phyloP scores from a whole-genome alignment of 345 rosid species.

The Erodium maritimum region DNA sequence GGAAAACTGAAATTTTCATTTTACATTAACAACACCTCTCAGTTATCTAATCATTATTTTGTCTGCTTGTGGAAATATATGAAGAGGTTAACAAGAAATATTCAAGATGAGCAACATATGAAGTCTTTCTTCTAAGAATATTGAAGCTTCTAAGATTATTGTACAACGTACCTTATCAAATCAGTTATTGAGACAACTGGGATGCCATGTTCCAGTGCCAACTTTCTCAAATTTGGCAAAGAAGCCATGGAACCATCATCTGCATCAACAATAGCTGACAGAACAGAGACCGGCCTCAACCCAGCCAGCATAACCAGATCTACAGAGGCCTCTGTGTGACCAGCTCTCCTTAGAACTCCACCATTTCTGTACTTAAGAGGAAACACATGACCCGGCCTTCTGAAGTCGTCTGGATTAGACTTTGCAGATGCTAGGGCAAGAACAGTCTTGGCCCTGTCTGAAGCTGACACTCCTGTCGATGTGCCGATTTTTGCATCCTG shows the following conservation, averaged over 20 bases:
- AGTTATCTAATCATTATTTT: background rate
- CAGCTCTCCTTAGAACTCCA: constrained; percentile 79
- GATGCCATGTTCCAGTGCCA: constrained; percentile 42
- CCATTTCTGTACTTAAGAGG: constrained; percentile 79
- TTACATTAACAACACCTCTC: background rate
- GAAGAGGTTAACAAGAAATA: background rate
- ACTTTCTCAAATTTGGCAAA: constrained; percentile 29
- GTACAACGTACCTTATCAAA: constrained; percentile 44
- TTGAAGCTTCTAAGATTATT: background rate
- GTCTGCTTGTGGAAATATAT: background rate
- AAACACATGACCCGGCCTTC: constrained; percentile 86
- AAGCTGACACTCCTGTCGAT: constrained; percentile 62
- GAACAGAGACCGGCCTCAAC: constrained; percentile 52
- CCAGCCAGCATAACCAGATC: constrained; percentile 58
- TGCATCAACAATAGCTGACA: constrained; percentile 56
- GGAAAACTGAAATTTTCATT: too few species aligned
- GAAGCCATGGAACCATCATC: constrained; percentile 65
- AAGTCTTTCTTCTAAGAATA: background rate
- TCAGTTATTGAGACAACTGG: constrained; percentile 69
- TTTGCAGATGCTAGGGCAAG: constrained; percentile 50
- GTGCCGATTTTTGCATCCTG: constrained; percentile 67
- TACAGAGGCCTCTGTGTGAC: constrained; percentile 82
- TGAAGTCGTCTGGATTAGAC: constrained; percentile 55
- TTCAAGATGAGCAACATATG: background rate
- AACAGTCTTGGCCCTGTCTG: constrained; percentile 65